A percentile compares a stretch with the other conserved stretches of the same genome.
Evolutionary conservation across 257 asterid species (phyloP).

Genomic region (Jacaranda copaia): DNA sequence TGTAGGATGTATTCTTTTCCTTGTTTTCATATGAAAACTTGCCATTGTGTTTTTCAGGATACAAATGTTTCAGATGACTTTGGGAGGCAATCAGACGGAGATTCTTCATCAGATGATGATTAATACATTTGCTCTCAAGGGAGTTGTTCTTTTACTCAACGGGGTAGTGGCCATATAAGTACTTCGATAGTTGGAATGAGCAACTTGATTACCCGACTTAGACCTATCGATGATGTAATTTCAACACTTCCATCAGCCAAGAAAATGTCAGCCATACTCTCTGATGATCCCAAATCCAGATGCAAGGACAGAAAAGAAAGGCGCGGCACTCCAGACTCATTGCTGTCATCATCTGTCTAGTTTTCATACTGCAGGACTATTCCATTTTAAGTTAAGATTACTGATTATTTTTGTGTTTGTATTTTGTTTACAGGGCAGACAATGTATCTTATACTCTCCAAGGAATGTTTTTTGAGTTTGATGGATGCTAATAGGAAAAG

Average conservation of each 20-base stretch:
- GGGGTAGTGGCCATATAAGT: not conserved
- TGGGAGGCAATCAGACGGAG: constrained; percentile 52
- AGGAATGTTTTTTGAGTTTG: too few relatives aligned
- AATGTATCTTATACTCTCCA: too few relatives aligned
- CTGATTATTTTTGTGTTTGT: constrained; percentile 5
- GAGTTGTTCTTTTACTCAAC: not conserved
- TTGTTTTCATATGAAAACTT: not conserved
- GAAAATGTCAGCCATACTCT: constrained; percentile 2
- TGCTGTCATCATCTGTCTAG: not conserved
- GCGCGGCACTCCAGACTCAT: not conserved
- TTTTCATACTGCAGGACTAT: not conserved
- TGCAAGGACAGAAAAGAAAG: not conserved
- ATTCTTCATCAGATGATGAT: constrained; percentile 72
- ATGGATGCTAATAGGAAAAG: too few relatives aligned
- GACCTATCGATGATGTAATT: not conserved
- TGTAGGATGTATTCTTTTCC: not conserved
- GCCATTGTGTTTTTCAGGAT: constrained; percentile 49
- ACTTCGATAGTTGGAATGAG: constrained; percentile 23
- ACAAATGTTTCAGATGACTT: constrained; percentile 52
- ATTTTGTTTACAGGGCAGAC: not conserved
- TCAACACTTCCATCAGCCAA: not conserved
- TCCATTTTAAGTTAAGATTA: constrained; percentile 1
- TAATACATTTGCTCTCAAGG: constrained; percentile 23
- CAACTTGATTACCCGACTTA: not conserved
- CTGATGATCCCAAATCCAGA: constrained; percentile 22